Evolutionary conservation across 148 eudicot species (phyloP).

Genomic region (Vaccinium myrtillus): DNA sequence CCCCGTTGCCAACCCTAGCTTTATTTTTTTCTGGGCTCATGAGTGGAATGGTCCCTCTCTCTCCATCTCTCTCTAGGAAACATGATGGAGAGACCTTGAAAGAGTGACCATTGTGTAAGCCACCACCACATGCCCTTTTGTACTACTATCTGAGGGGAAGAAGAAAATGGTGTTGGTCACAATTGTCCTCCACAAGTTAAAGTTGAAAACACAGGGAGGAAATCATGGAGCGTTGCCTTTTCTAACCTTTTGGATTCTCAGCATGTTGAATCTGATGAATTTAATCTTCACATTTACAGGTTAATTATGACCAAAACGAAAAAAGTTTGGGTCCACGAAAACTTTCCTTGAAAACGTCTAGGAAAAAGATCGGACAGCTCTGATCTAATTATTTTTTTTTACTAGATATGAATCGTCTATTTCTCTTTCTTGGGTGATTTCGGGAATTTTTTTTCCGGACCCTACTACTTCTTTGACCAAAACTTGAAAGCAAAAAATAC

Average conservation of each 20-base stretch:
- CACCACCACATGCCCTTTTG: not conserved
- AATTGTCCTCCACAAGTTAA: not conserved
- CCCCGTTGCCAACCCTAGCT: too few relatives aligned
- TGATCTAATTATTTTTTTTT: too few relatives aligned
- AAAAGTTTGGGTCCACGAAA: too few relatives aligned
- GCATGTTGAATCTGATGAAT: not conserved
- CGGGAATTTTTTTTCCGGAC: too few relatives aligned
- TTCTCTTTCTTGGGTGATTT: too few relatives aligned
- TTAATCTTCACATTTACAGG: not conserved
- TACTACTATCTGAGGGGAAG: not conserved
- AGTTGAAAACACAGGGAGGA: not conserved
- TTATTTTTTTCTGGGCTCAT: not conserved
- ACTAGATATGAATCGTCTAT: too few relatives aligned
- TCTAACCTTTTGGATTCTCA: not conserved
- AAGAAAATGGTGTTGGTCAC: not conserved
- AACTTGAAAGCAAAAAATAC: too few relatives aligned
- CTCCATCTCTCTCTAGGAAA: not conserved
- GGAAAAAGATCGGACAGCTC: too few relatives aligned
- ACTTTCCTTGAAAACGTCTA: too few relatives aligned
- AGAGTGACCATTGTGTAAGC: not conserved
- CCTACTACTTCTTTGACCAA: too few relatives aligned
- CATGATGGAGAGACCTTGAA: not conserved
- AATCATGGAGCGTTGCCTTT: not conserved
- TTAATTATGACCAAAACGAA: too few relatives aligned
- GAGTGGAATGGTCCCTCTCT: not conserved